Base-by-base conservation (phyloP, 2,329 filamentous ascomycete species). In the Verticillium alfalfae region DNA sequence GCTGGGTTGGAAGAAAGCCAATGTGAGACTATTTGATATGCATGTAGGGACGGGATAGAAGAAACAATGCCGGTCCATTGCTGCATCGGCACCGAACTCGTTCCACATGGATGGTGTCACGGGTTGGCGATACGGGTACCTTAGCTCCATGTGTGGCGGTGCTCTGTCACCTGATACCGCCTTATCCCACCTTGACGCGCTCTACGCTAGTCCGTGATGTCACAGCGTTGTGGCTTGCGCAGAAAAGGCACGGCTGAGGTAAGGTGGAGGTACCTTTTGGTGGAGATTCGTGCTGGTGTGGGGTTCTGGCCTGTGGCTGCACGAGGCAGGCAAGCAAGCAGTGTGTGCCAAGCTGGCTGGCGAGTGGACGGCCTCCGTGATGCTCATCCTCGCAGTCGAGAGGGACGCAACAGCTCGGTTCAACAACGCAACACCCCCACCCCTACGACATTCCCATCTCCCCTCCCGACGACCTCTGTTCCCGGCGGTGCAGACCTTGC, bases 201-300 rank as follows among this genome's bases (percentile, higher is more conserved):
- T 15, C n/a, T 26, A 49, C 45, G 16, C n/a, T 36, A 12, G 12
- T n/a, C 56, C 59, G 63, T 65, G 63, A 65, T 65, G 63, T 65
- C 63, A 65, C 63, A 39, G 38, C 57, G 34, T 52, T 31, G 41
- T 38, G 55, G 55, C 55, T 34, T 22, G 45, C 18, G 45, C 45
- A 52, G 3, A 36, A 15, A n/a, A 6, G 26, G 55, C 52, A 15
- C 55, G 55, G 55, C 55, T 57, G 55, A 57, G 9, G 31, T 31
- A 31, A 31, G 26, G 26, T 4, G 26, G 26, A 31, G 26, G 26
- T n/a, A 57, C 12, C 34, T 18, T 9, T 10, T 5, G 18, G 55
- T 57, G 55, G 55, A 34, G 55, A 57, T 34, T 36, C 16, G 15
- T 57, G 26, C 26, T 31, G 26, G 26, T 31, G 55, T 57, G 55